Base-by-base conservation (phyloP, 2,329 filamentous ascomycete genomes). In the Trichoderma asperellum region DNA sequence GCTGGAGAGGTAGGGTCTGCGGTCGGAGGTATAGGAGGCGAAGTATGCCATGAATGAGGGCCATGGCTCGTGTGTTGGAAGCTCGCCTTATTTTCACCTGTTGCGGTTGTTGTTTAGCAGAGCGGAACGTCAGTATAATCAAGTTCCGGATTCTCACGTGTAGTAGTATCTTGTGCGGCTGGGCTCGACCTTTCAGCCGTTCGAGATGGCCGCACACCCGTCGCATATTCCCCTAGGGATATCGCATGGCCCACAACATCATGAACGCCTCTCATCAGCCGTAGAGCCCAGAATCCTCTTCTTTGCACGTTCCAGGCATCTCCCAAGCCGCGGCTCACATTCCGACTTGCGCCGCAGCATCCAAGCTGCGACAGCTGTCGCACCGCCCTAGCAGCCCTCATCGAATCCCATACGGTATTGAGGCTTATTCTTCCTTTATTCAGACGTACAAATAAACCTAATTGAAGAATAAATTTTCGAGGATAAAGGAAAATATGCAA, bases 21-120 rank as follows among this genome's bases (percentile, higher is more conserved):
- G 0, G 79, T 79, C 0, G 82, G 81, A 4, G 72, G 72, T 4
- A 77, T 74, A 4, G 77, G 73, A 16, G 74, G 73, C 10, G 75
- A 70, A 37, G 55, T 58, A 59, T 77, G 76, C 79, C 79, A 81
- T 64, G 73, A 63, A 37, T 16, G 29, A 21, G n/a, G 14, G 58
- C 18, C 32, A 6, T 29, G 49, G 21, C 12, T 67, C 16, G 49
- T 6, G 2, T 27, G n/a, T 61, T 47, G 34, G 7, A 60, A 14
- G 5, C 7, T 57, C 11, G 57, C 35, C 34, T 34, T 18, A 2
- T 29, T 29, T 16, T 21, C 47, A 49, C 56, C 61, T 69, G 53
- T 47, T 32, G 27, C 5, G 7, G 29, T 3, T 10, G 14, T 35
- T 5, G 21, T 37, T 71, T 21, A 34, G 56, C 32, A 55, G 14